phyloP scores from a whole-genome alignment of 2,329 filamentous ascomycete species.

The Ophiostoma sp. region DNA sequence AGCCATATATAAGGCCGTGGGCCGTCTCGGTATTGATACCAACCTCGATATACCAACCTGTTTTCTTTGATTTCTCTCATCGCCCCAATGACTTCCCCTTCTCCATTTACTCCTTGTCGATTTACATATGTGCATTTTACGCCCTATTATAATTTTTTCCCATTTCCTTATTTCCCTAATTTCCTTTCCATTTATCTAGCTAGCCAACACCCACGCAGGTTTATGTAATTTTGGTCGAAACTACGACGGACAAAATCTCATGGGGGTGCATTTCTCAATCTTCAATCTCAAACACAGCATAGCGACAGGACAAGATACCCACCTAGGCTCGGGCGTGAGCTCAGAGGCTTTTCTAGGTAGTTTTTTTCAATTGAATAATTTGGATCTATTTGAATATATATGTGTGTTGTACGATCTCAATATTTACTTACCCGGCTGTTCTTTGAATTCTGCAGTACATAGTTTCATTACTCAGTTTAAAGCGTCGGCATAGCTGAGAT shows the following conservation, averaged over 20 bases:
- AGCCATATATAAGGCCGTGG: neutral
- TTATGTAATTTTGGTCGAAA: neutral
- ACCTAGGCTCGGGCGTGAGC: constrained; percentile 1
- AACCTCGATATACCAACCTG: no score
- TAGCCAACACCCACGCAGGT: neutral
- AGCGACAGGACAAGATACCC: constrained; percentile 21
- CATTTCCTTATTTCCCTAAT: neutral
- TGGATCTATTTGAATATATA: neutral
- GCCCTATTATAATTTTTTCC: no score
- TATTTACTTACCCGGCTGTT: no score
- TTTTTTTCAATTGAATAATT: neutral
- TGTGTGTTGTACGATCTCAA: neutral
- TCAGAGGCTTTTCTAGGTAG: constrained; percentile 11
- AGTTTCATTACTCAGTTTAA: neutral
- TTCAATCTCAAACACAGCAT: constrained; percentile 18
- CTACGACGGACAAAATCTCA: neutral
- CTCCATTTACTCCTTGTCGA: neutral
- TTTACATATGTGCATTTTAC: neutral
- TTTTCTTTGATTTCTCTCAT: neutral
- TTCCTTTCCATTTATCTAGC: neutral
- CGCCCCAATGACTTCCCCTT: neutral
- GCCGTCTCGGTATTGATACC: no score
- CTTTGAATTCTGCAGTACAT: neutral
- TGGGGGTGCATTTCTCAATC: neutral
- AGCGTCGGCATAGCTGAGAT: neutral